Evolutionary conservation across 2,329 filamentous ascomycete genomes (phyloP), one percentile per base, ranked within the genome.

Genomic region (Ophiostoma ips): DNA sequence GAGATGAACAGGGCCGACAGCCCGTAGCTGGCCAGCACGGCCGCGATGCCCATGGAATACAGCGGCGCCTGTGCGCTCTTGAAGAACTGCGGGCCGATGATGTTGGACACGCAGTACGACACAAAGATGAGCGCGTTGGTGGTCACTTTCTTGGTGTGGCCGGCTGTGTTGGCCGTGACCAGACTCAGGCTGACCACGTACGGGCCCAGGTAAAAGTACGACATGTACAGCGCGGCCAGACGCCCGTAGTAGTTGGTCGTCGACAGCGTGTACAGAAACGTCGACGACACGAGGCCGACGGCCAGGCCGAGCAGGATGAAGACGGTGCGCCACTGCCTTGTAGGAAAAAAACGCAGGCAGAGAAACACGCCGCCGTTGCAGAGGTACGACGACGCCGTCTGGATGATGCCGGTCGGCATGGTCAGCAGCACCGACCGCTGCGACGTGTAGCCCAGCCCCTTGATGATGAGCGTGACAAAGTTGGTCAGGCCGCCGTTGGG

Each of bases 1-100:
- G 71, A 55, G 34, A 74, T 68, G 2, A 71, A 62, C 1, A 69
- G 36, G 1, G 77, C 68, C 46, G 76, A 64, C 18, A 73, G 57
- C 0, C 67, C 68, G 40, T 43, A 55, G 34, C 49, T 48, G n/a
- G 36, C 34, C 10, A 55, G 48, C 8, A 41, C 47, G 79, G 80
- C 61, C 76, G 81, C 67, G 55, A 82, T 80, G 0, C 77, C 79
- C 35, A 75, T 77, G 40, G 73, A 69, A 59, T 83, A 85, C 1
- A 69, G 64, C 0, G 80, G 80, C 0, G 70, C 68, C 58, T 84
- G 76, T 40, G 62, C 63, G n/a, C 67, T 63, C 15, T 75, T 64
- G 64, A 81, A 81, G 2, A 79, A 68, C 64, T 80, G 76, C 3
- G 76, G 74, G 2, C 71, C 71, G 24, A 59, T 56, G 36, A 76